These are phyloP conservation scores for Saccharomycopsis fodiens DNA, from an alignment of 805 yeast genomes.

Conservation along the genomic window DNA sequence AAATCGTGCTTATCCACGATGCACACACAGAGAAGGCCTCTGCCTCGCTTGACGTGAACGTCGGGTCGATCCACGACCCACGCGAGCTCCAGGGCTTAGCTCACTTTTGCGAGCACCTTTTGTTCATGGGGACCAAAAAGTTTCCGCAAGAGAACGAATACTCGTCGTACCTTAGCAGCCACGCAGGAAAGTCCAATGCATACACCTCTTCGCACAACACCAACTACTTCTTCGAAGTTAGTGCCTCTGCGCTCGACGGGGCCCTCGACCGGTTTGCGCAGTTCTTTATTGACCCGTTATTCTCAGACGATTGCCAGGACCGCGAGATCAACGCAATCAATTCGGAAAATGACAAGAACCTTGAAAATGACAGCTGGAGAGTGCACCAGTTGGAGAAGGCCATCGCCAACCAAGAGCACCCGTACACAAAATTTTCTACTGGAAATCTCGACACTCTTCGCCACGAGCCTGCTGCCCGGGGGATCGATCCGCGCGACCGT, in stretches of 20 bases:
- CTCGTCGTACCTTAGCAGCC: slow-evolving; percentile 65
- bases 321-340: slow-evolving; percentile 93
- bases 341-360: slow-evolving; percentile 89
- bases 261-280: slow-evolving; percentile 92
- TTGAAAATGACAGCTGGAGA: slow-evolving; percentile 88
- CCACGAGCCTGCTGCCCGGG: slow-evolving; percentile 48
- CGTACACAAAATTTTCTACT: slow-evolving; percentile 81
- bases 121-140: slow-evolving; percentile 75
- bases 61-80: slow-evolving; percentile 69
- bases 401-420: slow-evolving; percentile 67
- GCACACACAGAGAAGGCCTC: slow-evolving; percentile 67
- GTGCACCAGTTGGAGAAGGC: slow-evolving; percentile 76
- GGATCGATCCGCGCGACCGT: slow-evolving; percentile 73
- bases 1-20: slow-evolving; percentile 59
- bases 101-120: slow-evolving; percentile 66
- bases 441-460: slow-evolving; percentile 78
- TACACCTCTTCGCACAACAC: slow-evolving; percentile 86
- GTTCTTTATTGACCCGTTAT: slow-evolving; percentile 82
- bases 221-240: slow-evolving; percentile 83
- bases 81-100: slow-evolving; percentile 63
- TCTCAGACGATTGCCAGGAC: slow-evolving; percentile 56
- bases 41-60: slow-evolving; percentile 71
- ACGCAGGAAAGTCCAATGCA: slow-evolving; percentile 88
- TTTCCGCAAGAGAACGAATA: slow-evolving; percentile 77
- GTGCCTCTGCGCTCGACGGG: slow-evolving; percentile 67